Percentiles rank a stretch among this genome's conserved stretches.
Evolutionary conservation across 495 filamentous ascomycete genomes (phyloP).

Genomic region (Choiromyces venosus): DNA sequence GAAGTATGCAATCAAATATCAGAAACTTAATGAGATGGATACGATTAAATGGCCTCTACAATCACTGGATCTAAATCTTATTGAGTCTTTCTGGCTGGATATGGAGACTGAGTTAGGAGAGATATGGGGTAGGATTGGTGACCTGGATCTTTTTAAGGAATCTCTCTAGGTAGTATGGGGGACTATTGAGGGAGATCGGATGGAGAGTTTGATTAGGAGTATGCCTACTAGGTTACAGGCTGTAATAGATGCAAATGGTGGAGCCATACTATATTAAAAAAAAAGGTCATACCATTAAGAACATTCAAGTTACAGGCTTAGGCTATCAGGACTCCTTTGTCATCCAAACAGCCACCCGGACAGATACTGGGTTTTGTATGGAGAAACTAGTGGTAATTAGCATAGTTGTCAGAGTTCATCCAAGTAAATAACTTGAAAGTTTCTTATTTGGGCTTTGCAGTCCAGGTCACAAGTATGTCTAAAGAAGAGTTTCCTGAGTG

Average conservation of each 20-base stretch:
- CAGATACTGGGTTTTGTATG: too few relatives aligned
- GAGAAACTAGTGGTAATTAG: too few relatives aligned
- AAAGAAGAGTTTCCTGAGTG: too few relatives aligned
- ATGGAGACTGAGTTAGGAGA: too few relatives aligned
- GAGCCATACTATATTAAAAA: neutral
- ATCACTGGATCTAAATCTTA: conserved; percentile 25
- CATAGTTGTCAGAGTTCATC: too few relatives aligned
- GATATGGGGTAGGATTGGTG: conserved; percentile 5
- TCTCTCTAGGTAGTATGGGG: conserved; percentile 4
- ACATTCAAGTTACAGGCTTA: too few relatives aligned
- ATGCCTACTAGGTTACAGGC: conserved; percentile 11
- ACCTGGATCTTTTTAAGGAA: neutral
- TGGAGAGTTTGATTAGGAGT: conserved; percentile 8
- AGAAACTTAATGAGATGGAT: conserved; percentile 8
- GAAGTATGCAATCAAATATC: conserved; percentile 4
- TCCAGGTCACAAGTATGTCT: too few relatives aligned
- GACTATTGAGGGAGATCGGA: neutral
- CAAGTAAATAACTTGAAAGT: too few relatives aligned
- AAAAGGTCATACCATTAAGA: too few relatives aligned
- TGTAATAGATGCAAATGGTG: conserved; percentile 11
- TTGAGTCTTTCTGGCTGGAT: conserved; percentile 14
- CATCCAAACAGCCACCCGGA: too few relatives aligned
- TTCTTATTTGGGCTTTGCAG: too few relatives aligned
- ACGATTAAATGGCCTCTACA: conserved; percentile 11
- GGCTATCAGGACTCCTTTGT: too few relatives aligned